phyloP scores from a whole-genome alignment of 345 rosid species.

The Barbarea vulgaris region DNA sequence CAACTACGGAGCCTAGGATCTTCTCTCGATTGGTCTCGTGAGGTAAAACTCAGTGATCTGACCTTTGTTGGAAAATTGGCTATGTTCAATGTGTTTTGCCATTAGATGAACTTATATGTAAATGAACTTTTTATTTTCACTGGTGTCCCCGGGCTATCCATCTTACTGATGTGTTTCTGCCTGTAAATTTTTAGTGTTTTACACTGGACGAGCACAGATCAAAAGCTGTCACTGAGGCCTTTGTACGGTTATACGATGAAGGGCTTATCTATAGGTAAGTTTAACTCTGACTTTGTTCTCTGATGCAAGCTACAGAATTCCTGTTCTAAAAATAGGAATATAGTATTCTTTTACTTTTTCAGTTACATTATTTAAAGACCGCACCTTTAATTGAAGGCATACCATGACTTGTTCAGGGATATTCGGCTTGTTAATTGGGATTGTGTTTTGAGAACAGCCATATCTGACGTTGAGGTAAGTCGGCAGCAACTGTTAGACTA shows the following conservation, averaged over 20 bases:
- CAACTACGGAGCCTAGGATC: conserved; percentile 86
- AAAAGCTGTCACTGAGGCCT: conserved; percentile 86
- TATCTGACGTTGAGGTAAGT: conserved; percentile 88
- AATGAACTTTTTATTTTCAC: neutral
- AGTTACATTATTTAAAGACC: neutral
- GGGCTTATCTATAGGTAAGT: conserved; percentile 87
- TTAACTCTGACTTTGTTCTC: conserved; percentile 1
- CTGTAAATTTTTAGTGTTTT: conserved; percentile 60
- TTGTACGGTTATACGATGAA: conserved; percentile 68
- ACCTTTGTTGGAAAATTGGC: conserved; percentile 3
- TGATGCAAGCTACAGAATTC: conserved; percentile 3
- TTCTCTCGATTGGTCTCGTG: conserved; percentile 98
- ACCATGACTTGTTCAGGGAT: conserved; percentile 57
- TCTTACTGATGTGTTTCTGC: conserved; percentile 25
- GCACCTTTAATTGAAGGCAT: conserved; percentile 6
- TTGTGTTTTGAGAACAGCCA: conserved; percentile 77
- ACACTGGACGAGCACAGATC: conserved; percentile 95
- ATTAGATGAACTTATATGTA: neutral
- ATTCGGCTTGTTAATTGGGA: conserved; percentile 90
- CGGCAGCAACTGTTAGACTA: conserved; percentile 20
- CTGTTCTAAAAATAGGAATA: neutral
- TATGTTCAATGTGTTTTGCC: neutral
- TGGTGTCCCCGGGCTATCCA: neutral
- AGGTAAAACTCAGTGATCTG: conserved; percentile 52
- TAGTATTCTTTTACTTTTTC: conserved; percentile 8